These are phyloP conservation scores for Globisporangium heterothallicum DNA, from an alignment of 352 stramenopile species.

Conservation along the genomic window DNA sequence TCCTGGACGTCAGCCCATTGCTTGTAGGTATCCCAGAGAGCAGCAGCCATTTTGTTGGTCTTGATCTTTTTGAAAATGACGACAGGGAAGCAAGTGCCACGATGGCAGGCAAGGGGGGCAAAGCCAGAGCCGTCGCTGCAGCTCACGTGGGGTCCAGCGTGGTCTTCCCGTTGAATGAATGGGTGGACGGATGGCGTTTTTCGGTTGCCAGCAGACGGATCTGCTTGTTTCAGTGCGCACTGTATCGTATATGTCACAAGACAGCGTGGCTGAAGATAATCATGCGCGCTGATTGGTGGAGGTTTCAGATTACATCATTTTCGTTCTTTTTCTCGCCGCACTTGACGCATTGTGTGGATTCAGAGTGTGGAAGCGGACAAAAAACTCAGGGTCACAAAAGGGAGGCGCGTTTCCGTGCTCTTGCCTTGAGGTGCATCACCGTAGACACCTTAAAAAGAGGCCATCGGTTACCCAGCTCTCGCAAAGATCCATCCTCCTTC, in stretches of 20 bases:
- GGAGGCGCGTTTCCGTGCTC: neutral
- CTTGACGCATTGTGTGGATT: conserved; percentile 1
- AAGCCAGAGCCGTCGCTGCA: neutral
- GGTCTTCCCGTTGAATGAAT: neutral
- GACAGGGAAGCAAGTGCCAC: neutral
- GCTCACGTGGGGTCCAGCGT: conserved; percentile 10
- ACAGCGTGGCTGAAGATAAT: neutral
- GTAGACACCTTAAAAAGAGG: neutral
- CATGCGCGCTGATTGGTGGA: conserved; percentile 4
- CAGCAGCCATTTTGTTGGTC: conserved; percentile 22
- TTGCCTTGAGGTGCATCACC: neutral
- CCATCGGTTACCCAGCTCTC: no score
- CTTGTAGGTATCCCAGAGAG: conserved; percentile 54
- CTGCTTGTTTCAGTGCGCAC: neutral
- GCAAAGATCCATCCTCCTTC: no score
- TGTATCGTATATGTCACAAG: conserved; percentile 4
- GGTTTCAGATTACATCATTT: conserved; percentile 16
- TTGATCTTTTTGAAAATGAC: conserved; percentile 14
- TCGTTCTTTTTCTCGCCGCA: conserved; percentile 2
- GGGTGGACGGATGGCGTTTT: conserved; percentile 5
- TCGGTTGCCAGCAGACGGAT: conserved; percentile 1
- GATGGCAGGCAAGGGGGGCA: neutral
- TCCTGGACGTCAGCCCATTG: conserved; percentile 48
- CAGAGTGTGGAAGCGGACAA: neutral
- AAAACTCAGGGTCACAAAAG: neutral